phyloP scores from a whole-genome alignment of 345 rosid species.

The Pistacia atlantica region DNA sequence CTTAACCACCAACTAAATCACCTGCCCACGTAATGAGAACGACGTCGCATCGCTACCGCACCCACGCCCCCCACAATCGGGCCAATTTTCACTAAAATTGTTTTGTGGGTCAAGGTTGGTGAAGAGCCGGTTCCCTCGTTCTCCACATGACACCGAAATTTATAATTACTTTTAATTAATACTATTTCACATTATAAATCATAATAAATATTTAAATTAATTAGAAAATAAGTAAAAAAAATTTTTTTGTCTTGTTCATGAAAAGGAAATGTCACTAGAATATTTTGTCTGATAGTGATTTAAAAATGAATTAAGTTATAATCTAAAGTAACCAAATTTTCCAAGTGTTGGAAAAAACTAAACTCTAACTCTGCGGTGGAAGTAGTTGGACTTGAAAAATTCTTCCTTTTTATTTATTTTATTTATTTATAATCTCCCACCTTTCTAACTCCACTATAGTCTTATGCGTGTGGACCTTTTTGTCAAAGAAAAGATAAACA shows the following conservation, averaged over 20 bases:
- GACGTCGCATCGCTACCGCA: not conserved
- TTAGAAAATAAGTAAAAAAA: too few species aligned
- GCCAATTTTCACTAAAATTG: not conserved
- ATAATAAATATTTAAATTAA: too few species aligned
- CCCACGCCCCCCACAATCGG: too few species aligned
- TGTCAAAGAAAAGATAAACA: not conserved
- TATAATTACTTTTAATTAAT: not conserved
- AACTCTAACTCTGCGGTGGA: constrained; percentile 23
- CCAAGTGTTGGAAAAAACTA: constrained; percentile 12
- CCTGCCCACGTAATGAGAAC: constrained; percentile 24
- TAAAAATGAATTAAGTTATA: not conserved
- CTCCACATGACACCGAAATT: constrained; percentile 32
- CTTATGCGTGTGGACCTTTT: constrained; percentile 35
- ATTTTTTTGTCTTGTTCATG: not conserved
- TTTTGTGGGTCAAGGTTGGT: constrained; percentile 30
- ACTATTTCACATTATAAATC: too few species aligned
- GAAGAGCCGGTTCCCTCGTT: constrained; percentile 34
- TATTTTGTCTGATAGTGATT: not conserved
- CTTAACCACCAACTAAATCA: constrained; percentile 24
- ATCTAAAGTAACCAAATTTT: constrained; percentile 4
- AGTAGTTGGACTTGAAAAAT: constrained; percentile 21
- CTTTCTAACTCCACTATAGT: constrained; percentile 17
- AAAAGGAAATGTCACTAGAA: not conserved
- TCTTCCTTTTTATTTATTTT: not conserved
- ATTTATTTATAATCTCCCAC: not conserved